Conservation (phyloP, 73 alveolate genomes). For the Paramecium caudatum region DNA sequence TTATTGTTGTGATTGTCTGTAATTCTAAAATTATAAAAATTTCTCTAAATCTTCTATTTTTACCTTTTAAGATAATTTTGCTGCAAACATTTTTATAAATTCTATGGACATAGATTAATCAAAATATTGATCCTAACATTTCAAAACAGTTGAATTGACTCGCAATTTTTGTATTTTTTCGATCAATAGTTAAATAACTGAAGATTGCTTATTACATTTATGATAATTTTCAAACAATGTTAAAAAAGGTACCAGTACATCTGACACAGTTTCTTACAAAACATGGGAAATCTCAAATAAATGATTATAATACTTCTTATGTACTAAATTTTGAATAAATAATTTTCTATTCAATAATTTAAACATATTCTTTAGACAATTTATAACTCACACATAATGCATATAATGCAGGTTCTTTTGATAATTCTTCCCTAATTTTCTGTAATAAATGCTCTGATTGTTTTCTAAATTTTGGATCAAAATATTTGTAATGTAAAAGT, state of each 20-base stretch:
- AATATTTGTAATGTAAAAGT: constrained; percentile 19
- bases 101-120: constrained; percentile 5
- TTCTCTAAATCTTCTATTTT: constrained; percentile 53
- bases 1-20: not conserved
- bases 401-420: not conserved
- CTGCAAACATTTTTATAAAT: constrained; percentile 25
- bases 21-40: constrained; percentile 5
- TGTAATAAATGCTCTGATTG: not conserved
- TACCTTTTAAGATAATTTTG: constrained; percentile 1
- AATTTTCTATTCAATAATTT: constrained; percentile 22
- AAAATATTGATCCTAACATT: constrained; percentile 11
- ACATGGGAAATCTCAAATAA: constrained; percentile 14
- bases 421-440: not conserved
- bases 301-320: constrained; percentile 10
- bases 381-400: constrained; percentile 34
- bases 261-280: constrained; percentile 37
- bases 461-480: constrained; percentile 1
- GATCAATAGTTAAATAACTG: not conserved
- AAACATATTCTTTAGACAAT: constrained; percentile 36
- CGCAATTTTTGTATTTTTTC: not conserved
- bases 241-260: constrained; percentile 46
- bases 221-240: not conserved
- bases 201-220: not conserved
- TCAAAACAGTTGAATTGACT: not conserved
- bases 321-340: constrained; percentile 63